Evolutionary conservation across 768 basidiomycete genomes (phyloP), one percentile per base, ranked within the genome.

Genomic region (Rhizopogon vinicolor): DNA sequence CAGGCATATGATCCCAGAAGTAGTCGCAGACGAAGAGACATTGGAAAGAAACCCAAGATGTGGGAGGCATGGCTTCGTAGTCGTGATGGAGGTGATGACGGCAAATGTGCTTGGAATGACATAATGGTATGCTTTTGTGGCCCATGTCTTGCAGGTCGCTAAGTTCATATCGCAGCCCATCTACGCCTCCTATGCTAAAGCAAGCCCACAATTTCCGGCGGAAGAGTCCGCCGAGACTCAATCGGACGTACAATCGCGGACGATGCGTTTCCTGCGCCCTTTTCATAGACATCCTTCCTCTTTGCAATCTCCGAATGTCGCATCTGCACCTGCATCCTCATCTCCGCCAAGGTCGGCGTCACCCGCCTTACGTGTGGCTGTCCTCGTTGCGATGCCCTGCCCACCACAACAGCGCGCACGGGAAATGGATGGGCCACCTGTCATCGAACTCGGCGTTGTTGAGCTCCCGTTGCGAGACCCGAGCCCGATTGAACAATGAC

Each of bases 381-480:
- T 79, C 16, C 64, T 79, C 33, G 74, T 79, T 41, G 76, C 78
- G 5, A 77, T 79, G 78, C 78, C 78, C 18, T 35, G 29, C 25
- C 12, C 29, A 9, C 37, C 57, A 14, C 58, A 22, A 43, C 55
- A 51, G 18, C 57, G 52, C 9, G 9, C 51, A 14, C 14, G 37
- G 13, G 70, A 68, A 33, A 66, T 63, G 31, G 58, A 40, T 10
- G 62, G 60, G n/a, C 63, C 65, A 12, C 74, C 74, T 4, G 60
- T 66, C 33, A 45, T 74, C 5, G 73, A 74, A 59, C 58, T 74
- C 9, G 73, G 73, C 3, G 25, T 72, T 4, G 60, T 60, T 4
- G 59, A 66, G 29, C 62, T 68, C 13, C 18, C 19, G 14, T 19
- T 48, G 1, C 33, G 14, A 19, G 31, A 48, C 18, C 19, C 19